These are phyloP conservation scores for Fusarium hainanense DNA, from an alignment of 2,329 filamentous ascomycete genomes.

Conservation along the genomic window DNA sequence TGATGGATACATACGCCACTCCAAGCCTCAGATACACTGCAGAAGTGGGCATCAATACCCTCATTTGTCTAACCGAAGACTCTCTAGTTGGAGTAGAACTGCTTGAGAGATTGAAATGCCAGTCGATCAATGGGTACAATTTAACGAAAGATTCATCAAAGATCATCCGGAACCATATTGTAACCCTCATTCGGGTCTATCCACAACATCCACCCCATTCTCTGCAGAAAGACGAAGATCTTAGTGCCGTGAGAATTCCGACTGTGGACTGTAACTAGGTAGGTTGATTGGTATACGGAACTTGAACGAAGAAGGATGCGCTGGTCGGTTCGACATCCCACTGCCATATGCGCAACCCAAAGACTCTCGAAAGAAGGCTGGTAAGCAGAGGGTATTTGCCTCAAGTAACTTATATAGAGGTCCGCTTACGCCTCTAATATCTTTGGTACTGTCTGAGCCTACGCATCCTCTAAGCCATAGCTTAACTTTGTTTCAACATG, in stretches of 20 bases:
- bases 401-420: neutral
- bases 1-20: constrained; percentile 19
- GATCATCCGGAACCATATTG: too few relatives aligned
- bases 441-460: neutral
- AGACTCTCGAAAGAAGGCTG: neutral
- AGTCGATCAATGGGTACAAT: neutral
- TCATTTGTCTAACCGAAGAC: neutral
- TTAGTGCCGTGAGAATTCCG: neutral
- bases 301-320: neutral
- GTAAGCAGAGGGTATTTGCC: neutral
- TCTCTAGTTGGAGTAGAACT: accelerated
- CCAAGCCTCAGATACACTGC: neutral
- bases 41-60: neutral
- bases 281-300: constrained; percentile 8
- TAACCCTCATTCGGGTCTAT: neutral
- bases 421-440: accelerated
- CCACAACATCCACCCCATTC: neutral
- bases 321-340: constrained; percentile 8
- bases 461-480: neutral
- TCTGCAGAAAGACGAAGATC: constrained; percentile 2
- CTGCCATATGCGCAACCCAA: neutral
- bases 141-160: too few relatives aligned
- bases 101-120: neutral
- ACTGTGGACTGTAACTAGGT: neutral
- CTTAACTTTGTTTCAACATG: constrained; percentile 31